These are phyloP conservation scores for Aureoboletus auriporus DNA, from an alignment of 768 basidiomycete species.

Conservation along the genomic window DNA sequence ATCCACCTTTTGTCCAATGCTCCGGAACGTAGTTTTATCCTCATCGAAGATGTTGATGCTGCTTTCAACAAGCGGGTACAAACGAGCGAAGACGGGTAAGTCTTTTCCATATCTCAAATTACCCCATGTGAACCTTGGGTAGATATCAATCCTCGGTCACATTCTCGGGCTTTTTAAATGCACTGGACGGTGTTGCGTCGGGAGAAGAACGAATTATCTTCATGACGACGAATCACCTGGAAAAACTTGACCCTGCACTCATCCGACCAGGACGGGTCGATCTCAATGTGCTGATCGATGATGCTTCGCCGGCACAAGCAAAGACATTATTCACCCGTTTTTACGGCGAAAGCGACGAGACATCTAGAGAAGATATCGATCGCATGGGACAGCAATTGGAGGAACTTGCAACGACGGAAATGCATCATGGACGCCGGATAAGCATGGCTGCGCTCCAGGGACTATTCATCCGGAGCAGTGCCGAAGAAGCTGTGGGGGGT, in stretches of 20 bases:
- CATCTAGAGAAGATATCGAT: conserved; percentile 34
- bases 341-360: conserved; percentile 54
- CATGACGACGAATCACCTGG: conserved; percentile 97
- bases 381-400: conserved; percentile 51
- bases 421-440: conserved; percentile 51
- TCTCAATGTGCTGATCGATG: conserved; percentile 75
- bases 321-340: conserved; percentile 76
- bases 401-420: conserved; percentile 49
- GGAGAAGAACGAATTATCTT: conserved; percentile 98
- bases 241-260: conserved; percentile 86
- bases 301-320: conserved; percentile 82
- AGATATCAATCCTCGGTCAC: conserved; percentile 95
- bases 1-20: conserved; percentile 90
- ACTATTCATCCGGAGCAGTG: conserved; percentile 77
- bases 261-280: conserved; percentile 97
- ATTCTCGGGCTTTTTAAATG: conserved; percentile 96
- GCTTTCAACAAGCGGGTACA: conserved; percentile 93
- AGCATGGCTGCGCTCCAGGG: conserved; percentile 98
- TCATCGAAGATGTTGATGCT: conserved; percentile 97
- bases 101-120: conserved; percentile 4
- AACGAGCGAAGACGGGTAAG: conserved; percentile 88
- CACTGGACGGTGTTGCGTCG: conserved; percentile 95
- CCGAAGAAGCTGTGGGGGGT: conserved; percentile 49
- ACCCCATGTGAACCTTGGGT: conserved; percentile 11
- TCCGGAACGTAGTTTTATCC: conserved; percentile 89